Evolutionary conservation across 2,329 filamentous ascomycete genomes (phyloP).

Genomic region (Dichotomopilus funicola): DNA sequence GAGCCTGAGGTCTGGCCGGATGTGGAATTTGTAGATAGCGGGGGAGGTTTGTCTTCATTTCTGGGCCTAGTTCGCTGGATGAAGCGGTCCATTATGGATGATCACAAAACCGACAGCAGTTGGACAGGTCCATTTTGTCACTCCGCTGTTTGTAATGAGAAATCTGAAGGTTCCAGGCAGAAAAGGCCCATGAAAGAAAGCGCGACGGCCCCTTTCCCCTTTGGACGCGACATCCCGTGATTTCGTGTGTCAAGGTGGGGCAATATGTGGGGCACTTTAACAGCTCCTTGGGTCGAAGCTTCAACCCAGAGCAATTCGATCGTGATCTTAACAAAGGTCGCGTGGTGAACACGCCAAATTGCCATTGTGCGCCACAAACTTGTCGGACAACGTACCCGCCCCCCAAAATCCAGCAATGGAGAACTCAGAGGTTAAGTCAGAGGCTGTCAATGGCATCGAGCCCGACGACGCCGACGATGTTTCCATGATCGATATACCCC

Average conservation of each 20-base stretch:
- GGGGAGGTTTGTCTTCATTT: no score
- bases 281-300: neutral
- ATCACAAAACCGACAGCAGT: no score
- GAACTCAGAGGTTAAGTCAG: neutral
- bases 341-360: neutral
- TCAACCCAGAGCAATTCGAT: neutral
- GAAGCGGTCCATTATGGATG: slow-evolving; percentile 26
- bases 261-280: neutral
- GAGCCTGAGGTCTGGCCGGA: slow-evolving; percentile 6
- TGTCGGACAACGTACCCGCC: slow-evolving; percentile 5
- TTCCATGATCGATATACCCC: slow-evolving; percentile 15
- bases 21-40: slow-evolving; percentile 2
- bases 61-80: slow-evolving; percentile 19
- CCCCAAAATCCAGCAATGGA: neutral
- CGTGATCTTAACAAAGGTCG: no score
- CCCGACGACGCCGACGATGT: slow-evolving; percentile 1
- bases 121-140: neutral
- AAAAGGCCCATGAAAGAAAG: slow-evolving; percentile 2
- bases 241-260: slow-evolving; percentile 14
- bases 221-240: slow-evolving; percentile 22
- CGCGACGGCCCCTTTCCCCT: neutral
- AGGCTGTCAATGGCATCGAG: neutral
- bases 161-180: slow-evolving; percentile 5
- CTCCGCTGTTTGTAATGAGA: neutral
- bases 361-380: neutral